phyloP scores from a whole-genome alignment of 1,284 basidiomycete species.

The Neonothopanus nambi region DNA sequence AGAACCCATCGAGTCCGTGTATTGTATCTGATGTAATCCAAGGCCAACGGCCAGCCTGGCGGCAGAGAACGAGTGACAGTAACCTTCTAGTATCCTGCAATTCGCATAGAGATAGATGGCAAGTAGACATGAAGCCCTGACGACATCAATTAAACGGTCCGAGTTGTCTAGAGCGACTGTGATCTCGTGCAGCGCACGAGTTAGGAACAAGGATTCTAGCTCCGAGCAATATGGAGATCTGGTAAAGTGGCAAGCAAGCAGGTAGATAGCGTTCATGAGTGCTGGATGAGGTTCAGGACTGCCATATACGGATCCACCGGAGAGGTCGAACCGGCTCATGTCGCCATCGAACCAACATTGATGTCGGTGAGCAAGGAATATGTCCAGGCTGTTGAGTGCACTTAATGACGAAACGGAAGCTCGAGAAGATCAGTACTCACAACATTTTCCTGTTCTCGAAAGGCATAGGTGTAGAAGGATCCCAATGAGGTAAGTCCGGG shows the following conservation, averaged over 20 bases:
- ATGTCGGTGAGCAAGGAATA: conserved; percentile 57
- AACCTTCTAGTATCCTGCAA: conserved; percentile 56
- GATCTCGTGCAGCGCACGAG: conserved; percentile 50
- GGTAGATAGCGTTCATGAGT: conserved; percentile 59
- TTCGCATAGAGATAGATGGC: conserved; percentile 62
- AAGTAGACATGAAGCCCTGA: conserved; percentile 61
- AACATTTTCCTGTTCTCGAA: conserved; percentile 38
- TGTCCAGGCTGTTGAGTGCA: conserved; percentile 44
- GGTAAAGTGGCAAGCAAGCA: conserved; percentile 58
- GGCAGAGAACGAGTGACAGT: conserved; percentile 59
- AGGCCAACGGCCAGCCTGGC: conserved; percentile 55
- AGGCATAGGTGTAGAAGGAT: conserved; percentile 29
- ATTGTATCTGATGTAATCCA: conserved; percentile 50
- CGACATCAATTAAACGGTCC: conserved; percentile 55
- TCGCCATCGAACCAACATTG: conserved; percentile 60
- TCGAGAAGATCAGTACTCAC: conserved; percentile 29
- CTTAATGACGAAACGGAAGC: neutral
- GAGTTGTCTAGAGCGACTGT: conserved; percentile 48
- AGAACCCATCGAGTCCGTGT: neutral
- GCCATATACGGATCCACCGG: conserved; percentile 22
- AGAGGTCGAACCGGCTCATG: conserved; percentile 41
- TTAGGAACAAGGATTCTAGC: conserved; percentile 49
- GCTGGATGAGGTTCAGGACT: conserved; percentile 49
- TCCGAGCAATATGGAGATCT: conserved; percentile 39
- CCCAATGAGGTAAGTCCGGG: conserved; percentile 29